Conservation (phyloP, 331 rosid genomes). For the Acacia concinna region DNA sequence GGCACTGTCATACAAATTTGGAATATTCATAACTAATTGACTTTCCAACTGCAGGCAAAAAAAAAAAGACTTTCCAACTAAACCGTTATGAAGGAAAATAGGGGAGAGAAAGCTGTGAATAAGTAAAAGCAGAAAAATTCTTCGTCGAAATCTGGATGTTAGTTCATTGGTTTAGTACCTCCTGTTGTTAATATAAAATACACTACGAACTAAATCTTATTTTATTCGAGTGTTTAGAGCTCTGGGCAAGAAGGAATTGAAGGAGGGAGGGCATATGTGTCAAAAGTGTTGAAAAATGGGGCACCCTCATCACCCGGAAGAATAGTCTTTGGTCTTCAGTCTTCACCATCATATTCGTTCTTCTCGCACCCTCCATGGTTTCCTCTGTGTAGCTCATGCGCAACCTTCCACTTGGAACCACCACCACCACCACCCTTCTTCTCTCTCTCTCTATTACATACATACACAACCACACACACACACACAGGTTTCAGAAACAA, state of each 20-base stretch:
- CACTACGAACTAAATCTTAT: no score
- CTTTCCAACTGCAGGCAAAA: no score
- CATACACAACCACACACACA: not conserved
- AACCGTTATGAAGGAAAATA: not conserved
- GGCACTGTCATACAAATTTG: no score
- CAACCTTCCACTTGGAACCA: conserved; percentile 37
- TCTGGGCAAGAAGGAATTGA: not conserved
- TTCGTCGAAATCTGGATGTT: not conserved
- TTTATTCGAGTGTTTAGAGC: not conserved
- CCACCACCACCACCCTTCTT: not conserved
- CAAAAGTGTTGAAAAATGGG: not conserved
- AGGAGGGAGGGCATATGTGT: conserved; percentile 5
- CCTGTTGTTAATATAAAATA: no score
- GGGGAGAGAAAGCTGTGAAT: not conserved
- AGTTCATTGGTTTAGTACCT: not conserved
- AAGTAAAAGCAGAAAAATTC: not conserved
- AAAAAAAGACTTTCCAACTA: no score
- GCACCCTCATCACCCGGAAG: conserved; percentile 15
- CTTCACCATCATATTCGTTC: conserved; percentile 30
- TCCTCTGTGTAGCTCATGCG: not conserved
- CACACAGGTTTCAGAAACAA: not conserved
- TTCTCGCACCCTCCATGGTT: conserved; percentile 4
- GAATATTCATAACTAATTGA: no score
- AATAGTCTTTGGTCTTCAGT: conserved; percentile 31
- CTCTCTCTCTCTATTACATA: conserved; percentile 27